Evolutionary conservation across 2,329 filamentous ascomycete genomes (phyloP).

Genomic region (Pyricularia pennisetigena): DNA sequence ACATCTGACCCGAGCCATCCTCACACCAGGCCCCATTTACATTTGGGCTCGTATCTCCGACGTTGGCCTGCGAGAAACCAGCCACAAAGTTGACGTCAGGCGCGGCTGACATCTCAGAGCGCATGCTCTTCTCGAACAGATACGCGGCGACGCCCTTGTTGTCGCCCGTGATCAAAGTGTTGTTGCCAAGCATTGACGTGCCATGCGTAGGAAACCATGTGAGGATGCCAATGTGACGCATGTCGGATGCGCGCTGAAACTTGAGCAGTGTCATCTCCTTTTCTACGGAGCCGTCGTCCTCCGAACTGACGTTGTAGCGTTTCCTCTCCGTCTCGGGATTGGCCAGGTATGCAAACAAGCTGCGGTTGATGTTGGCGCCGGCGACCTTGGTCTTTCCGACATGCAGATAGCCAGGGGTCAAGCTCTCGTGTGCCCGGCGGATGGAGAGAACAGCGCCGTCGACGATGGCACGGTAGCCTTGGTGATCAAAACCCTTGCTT

Average conservation of each 20-base stretch:
- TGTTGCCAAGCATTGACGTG: conserved; percentile 83
- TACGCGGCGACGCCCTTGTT: conserved; percentile 88
- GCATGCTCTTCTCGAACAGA: conserved; percentile 66
- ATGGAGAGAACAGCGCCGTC: conserved; percentile 75
- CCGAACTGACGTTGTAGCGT: conserved; percentile 44
- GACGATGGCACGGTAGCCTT: conserved; percentile 80
- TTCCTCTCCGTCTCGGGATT: conserved; percentile 67
- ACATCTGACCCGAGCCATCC: conserved; percentile 61
- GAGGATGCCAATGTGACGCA: conserved; percentile 67
- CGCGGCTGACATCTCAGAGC: conserved; percentile 39
- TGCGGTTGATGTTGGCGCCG: conserved; percentile 74
- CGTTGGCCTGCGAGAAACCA: conserved; percentile 84
- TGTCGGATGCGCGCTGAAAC: conserved; percentile 61
- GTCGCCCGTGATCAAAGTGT: conserved; percentile 79
- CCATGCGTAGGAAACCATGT: conserved; percentile 90
- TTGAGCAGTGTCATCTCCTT: conserved; percentile 70
- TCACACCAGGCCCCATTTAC: conserved; percentile 78
- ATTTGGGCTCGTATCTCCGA: conserved; percentile 84
- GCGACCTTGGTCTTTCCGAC: conserved; percentile 51
- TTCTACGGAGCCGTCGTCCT: conserved; percentile 36
- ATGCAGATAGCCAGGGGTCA: conserved; percentile 50
- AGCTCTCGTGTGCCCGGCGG: conserved; percentile 58
- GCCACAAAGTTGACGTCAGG: conserved; percentile 64
- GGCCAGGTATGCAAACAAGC: conserved; percentile 72
- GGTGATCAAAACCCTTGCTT: conserved; percentile 72